phyloP scores from a whole-genome alignment of 1,284 basidiomycete genomes.

The Austroboletus rostrupii region DNA sequence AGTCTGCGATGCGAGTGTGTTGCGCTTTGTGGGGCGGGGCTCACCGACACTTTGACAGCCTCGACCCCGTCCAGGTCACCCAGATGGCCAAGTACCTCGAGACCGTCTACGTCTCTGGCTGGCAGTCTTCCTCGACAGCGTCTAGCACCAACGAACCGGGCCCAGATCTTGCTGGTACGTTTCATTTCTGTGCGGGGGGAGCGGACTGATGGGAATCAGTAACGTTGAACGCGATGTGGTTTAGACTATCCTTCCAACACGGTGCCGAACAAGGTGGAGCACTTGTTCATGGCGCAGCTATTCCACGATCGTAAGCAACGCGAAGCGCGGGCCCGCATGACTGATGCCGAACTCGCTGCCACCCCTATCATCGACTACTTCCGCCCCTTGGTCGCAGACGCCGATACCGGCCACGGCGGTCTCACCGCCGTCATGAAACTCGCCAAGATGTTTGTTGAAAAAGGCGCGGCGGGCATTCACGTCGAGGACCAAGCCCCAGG shows the following conservation, averaged over 20 bases:
- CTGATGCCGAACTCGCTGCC: slow-evolving; percentile 70
- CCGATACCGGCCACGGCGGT: slow-evolving; percentile 82
- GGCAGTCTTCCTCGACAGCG: slow-evolving; percentile 92
- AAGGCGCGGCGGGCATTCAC: slow-evolving; percentile 79
- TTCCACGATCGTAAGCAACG: slow-evolving; percentile 88
- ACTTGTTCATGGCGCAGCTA: slow-evolving; percentile 83
- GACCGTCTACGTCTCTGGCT: slow-evolving; percentile 97
- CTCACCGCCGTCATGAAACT: slow-evolving; percentile 80
- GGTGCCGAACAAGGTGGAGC: slow-evolving; percentile 89
- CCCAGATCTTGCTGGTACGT: slow-evolving; percentile 89
- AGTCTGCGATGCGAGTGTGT: slow-evolving; percentile 31
- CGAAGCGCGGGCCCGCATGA: slow-evolving; percentile 68
- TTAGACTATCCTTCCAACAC: slow-evolving; percentile 91
- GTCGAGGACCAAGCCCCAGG: slow-evolving; percentile 81
- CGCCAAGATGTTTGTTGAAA: slow-evolving; percentile 75
- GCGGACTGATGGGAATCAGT: not conserved
- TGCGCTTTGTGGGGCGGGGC: too few relatives aligned
- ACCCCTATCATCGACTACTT: slow-evolving; percentile 65
- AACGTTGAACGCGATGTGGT: not conserved
- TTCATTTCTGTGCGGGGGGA: too few relatives aligned
- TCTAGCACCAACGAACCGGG: slow-evolving; percentile 93
- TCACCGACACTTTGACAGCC: slow-evolving; percentile 40
- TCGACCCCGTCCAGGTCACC: slow-evolving; percentile 95
- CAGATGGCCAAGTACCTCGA: slow-evolving; percentile 99
- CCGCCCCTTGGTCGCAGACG: slow-evolving; percentile 75